Evolutionary conservation across 257 asterid species (phyloP), one percentile per base, ranked within the genome.

Genomic region (Mentha longifolia): DNA sequence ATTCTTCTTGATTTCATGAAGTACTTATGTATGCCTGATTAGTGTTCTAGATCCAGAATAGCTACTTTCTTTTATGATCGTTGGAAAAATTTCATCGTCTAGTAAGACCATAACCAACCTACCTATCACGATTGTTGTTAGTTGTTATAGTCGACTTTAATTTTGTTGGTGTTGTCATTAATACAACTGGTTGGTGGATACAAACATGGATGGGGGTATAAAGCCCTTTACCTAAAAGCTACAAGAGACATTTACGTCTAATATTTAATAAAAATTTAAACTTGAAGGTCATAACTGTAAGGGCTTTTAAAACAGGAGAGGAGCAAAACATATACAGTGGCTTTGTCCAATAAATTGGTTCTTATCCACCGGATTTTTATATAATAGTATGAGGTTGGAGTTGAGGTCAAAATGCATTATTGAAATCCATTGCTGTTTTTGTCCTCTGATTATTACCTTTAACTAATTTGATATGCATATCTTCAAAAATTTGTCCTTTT

Each of bases 121-220:
- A 68, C 51, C 62, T 33, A 74, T 58, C 63, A 58, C 12, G 70
- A 67, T 68, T 47, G 51, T 60, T 50, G 43, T 66, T 42, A 17
- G 66, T 64, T 33, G 59, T 46, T 17, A 67, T 41, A 25, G 30
- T 30, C 35, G 60, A 17, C 43, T 6, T 16, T 17, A 10, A 13
- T 61, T 25, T 50, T 41, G 61, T 61, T 68, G 55, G 73, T 35
- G 20, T 46, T 52, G 50, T 45, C 70, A 39, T 49, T 15, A 55
- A 70, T 77, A 58, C 7, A 58, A 77, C 58, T 64, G 72, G 56
- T 76, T 39, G 62, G 76, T 76, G 25, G 75, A 75, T 69, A 35
- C 13, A 42, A 61, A 28, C 42, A 17, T 33, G 65, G 54, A 35
- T 37, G 3, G 51, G 35, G 35, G 33, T 19, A 60, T 60, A 35